Evolutionary conservation across 306 rosid species (phyloP).

Genomic region (Sindora glabra): DNA sequence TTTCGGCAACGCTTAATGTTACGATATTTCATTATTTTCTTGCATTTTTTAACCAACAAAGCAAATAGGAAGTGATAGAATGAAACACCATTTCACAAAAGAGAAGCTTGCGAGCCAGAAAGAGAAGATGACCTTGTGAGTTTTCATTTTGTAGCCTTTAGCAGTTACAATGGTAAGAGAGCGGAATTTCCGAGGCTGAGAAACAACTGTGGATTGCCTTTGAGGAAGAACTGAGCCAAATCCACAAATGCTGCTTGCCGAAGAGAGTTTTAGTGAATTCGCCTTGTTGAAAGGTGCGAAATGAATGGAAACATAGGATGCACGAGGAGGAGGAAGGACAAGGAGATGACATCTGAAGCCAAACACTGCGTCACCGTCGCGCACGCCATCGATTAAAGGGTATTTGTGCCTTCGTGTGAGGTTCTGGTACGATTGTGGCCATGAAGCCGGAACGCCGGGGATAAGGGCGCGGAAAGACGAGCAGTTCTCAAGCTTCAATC

Average conservation of each 20-base stretch:
- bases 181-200: constrained; percentile 21
- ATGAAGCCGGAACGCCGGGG: background rate
- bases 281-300: constrained; percentile 23
- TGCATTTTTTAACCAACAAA: background rate
- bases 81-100: background rate
- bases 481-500: background rate
- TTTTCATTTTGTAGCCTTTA: constrained; percentile 92
- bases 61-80: background rate
- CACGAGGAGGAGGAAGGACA: constrained; percentile 16
- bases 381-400: constrained; percentile 41
- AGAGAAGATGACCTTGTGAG: constrained; percentile 64
- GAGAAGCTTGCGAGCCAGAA: background rate
- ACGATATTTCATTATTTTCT: background rate
- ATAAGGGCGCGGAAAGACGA: background rate
- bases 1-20: too few relatives aligned
- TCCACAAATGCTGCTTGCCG: constrained; percentile 41
- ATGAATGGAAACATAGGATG: constrained; percentile 27
- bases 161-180: constrained; percentile 62
- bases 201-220: constrained; percentile 13
- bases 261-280: constrained; percentile 41
- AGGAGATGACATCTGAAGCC: constrained; percentile 19
- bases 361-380: constrained; percentile 34
- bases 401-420: background rate
- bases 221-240: constrained; percentile 36
- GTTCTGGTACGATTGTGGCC: background rate